phyloP scores from a whole-genome alignment of 2,329 filamentous ascomycete genomes.

The Fusarium acutatum region DNA sequence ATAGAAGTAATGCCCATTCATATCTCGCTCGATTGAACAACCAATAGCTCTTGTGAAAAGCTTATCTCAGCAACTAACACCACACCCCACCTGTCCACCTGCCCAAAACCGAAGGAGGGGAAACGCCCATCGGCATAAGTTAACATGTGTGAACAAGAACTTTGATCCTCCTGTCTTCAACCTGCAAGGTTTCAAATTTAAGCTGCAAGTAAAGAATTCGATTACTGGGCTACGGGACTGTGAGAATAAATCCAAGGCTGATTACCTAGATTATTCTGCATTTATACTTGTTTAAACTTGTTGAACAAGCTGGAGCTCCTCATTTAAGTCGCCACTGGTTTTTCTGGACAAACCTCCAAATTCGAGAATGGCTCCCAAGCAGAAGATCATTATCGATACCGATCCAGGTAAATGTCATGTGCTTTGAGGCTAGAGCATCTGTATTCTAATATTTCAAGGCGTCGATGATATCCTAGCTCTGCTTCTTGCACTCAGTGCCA shows the following conservation, averaged over 20 bases:
- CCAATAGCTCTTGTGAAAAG: constrained; percentile 1
- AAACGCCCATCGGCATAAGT: constrained; percentile 10
- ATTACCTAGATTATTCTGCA: not conserved
- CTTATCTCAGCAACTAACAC: constrained; percentile 39
- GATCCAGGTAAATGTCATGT: constrained; percentile 72
- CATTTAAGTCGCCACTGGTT: not conserved
- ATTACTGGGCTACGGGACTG: not conserved
- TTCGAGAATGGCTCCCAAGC: constrained; percentile 66
- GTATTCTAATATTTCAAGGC: constrained; percentile 53
- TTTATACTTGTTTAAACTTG: not conserved
- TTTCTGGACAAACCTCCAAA: not conserved
- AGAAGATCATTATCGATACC: constrained; percentile 92
- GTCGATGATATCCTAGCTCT: constrained; percentile 93
- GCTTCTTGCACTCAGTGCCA: constrained; percentile 83
- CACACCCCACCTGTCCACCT: constrained; percentile 39
- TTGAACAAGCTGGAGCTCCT: not conserved
- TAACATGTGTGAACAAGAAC: not conserved
- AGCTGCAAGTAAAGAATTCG: not conserved
- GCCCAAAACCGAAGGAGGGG: constrained; percentile 39
- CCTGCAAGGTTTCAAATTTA: constrained; percentile 2
- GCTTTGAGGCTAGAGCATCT: no score
- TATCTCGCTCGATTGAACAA: not conserved
- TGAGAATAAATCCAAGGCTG: not conserved
- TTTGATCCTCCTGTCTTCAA: not conserved
- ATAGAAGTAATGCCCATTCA: not conserved